A percentile compares a stretch with the other conserved stretches of the same genome.
These are phyloP conservation scores for Didymella pomorum DNA, from an alignment of 2,329 filamentous ascomycete species.

Conservation along the genomic window DNA sequence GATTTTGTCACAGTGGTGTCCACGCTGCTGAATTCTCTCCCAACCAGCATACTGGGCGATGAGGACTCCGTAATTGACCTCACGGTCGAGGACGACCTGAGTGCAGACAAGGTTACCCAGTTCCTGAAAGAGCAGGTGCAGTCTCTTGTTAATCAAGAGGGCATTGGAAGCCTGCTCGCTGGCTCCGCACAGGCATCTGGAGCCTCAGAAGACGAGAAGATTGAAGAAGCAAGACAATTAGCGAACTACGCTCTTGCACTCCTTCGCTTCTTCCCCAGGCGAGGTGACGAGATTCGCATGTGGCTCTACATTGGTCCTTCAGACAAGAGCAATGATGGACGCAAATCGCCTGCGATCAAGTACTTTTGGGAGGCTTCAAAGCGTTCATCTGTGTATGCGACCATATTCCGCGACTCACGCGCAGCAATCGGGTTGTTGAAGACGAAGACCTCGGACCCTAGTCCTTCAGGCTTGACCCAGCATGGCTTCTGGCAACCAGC, in stretches of 20 bases:
- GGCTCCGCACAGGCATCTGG: conserved; percentile 51
- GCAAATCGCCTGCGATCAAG: conserved; percentile 70
- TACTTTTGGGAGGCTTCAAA: conserved; percentile 82
- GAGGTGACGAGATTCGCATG: conserved; percentile 91
- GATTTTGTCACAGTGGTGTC: conserved; percentile 66
- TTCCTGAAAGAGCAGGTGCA: conserved; percentile 72
- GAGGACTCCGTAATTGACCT: conserved; percentile 40
- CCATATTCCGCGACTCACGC: conserved; percentile 64
- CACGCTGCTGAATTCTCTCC: conserved; percentile 63
- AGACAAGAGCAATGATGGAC: conserved; percentile 47
- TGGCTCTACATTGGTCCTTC: conserved; percentile 84
- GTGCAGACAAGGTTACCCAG: conserved; percentile 42
- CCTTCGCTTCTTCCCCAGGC: conserved; percentile 81
- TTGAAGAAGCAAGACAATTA: conserved; percentile 72
- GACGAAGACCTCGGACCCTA: conserved; percentile 40
- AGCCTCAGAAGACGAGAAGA: conserved; percentile 47
- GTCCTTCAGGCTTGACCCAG: conserved; percentile 26
- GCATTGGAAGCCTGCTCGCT: conserved; percentile 70
- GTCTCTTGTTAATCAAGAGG: conserved; percentile 77
- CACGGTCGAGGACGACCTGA: conserved; percentile 36
- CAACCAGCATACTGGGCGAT: conserved; percentile 64
- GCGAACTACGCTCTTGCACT: conserved; percentile 88
- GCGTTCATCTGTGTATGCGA: conserved; percentile 64
- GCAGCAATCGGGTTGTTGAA: conserved; percentile 66
- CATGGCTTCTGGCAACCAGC: conserved; percentile 47